These are phyloP conservation scores for Holtermannia corniformis DNA, from an alignment of 768 basidiomycete species.

Conservation along the genomic window DNA sequence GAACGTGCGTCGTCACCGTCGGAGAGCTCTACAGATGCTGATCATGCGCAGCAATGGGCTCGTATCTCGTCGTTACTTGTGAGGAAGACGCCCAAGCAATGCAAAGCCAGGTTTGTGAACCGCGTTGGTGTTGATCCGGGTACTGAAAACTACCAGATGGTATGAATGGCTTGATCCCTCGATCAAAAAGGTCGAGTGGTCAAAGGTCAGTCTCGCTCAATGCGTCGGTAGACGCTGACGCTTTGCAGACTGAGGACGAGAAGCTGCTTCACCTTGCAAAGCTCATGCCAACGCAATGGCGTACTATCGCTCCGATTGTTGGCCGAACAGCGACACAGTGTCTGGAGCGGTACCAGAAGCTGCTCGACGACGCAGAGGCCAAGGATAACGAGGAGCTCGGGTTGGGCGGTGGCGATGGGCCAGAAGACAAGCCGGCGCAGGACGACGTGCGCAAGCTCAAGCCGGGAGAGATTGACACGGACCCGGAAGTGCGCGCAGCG, in stretches of 20 bases:
- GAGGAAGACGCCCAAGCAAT: conserved; percentile 98
- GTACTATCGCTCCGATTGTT: conserved; percentile 96
- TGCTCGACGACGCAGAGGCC: conserved; percentile 92
- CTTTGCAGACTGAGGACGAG: conserved; percentile 90
- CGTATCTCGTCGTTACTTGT: conserved; percentile 96
- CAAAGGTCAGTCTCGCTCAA: conserved; percentile 56
- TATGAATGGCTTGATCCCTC: conserved; percentile 99
- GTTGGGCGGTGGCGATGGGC: conserved; percentile 64
- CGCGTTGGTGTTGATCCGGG: neutral
- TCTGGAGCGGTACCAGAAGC: conserved; percentile 93
- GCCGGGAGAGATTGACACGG: conserved; percentile 96
- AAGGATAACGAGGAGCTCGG: conserved; percentile 95
- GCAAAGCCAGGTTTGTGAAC: conserved; percentile 51
- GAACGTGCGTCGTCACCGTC: conserved; percentile 30
- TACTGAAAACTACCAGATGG: conserved; percentile 50
- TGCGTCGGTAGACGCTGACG: neutral
- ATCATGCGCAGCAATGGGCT: conserved; percentile 52
- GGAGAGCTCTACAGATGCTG: neutral
- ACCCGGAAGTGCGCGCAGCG: conserved; percentile 96
- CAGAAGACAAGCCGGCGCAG: conserved; percentile 73
- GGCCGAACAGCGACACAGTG: conserved; percentile 97
- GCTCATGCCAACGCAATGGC: conserved; percentile 99
- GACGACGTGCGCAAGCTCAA: conserved; percentile 81
- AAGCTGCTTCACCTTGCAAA: conserved; percentile 95
- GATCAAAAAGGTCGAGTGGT: conserved; percentile 99